Base-by-base conservation (phyloP, 192 early-diverging fungal species). In the Coemansia sp. region DNA sequence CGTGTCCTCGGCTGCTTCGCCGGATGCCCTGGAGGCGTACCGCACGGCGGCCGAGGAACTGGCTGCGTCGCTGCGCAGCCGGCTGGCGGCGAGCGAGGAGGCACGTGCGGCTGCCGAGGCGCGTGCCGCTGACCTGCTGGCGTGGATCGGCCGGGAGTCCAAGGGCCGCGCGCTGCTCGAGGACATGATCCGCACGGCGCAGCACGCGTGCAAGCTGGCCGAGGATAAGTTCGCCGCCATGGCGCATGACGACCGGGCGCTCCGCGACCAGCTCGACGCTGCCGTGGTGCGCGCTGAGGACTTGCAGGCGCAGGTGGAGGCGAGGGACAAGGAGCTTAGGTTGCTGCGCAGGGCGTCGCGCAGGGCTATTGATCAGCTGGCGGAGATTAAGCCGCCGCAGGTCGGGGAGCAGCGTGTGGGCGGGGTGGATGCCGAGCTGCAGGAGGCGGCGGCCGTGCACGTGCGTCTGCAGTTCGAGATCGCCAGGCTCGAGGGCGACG, bases 101-200 rank as follows among this genome's bases (percentile, higher is more conserved):
- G 62, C 62, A 17, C 69, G 69, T 4, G 62, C 34, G 23, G 59
- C 69, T 13, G 75, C 75, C 19, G 75, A 78, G 56, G 41, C 59
- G 9, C 75, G 75, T 6, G 66, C 70, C 24, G 21, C 75, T 2
- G 75, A 78, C 60, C 75, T 78, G n/a, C 59, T 78, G 39, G 62
- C 53, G 13, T 78, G 75, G 75, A 78, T 78, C 30, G 70, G 75
- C 7, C 69, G 75, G n/a, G 75, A 78, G 66, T 78, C 75, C 54
- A 78, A 78, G 66, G 70, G 75, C 55, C 75, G 75, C 9, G 75
- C 69, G 48, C 54, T 69, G 55, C 75, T 78, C n/a, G 75, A 78
- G 30, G 70, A 71, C 55, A 78, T 78, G 75, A 72, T 78, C 40
- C 53, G 69, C 49, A 78, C 75, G 7, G 75, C 75, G 15, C 75